Evolutionary conservation across 352 stramenopile genomes (phyloP).

Genomic region (Globisporangium solare): DNA sequence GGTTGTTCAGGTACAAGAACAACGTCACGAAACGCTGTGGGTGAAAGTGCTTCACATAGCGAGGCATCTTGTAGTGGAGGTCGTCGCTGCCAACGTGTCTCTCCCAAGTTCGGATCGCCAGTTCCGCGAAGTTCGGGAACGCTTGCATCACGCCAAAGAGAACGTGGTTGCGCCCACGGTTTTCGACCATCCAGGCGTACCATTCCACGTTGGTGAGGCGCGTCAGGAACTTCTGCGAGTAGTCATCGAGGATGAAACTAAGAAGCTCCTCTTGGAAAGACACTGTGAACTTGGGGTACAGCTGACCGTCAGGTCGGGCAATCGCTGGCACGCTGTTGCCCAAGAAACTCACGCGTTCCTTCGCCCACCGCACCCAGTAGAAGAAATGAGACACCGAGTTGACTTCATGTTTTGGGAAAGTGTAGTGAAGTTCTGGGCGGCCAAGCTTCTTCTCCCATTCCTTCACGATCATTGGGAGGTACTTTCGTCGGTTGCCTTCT

Average conservation of each 20-base stretch:
- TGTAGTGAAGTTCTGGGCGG: constrained; percentile 49
- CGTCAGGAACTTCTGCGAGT: constrained; percentile 42
- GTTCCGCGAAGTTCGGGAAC: constrained; percentile 53
- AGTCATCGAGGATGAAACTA: constrained; percentile 64
- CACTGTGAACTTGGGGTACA: constrained; percentile 70
- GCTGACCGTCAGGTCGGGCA: constrained; percentile 33
- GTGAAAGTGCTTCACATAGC: constrained; percentile 71
- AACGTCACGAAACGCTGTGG: constrained; percentile 95
- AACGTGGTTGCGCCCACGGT: constrained; percentile 57
- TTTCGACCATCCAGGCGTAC: constrained; percentile 70
- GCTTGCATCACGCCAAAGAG: constrained; percentile 58
- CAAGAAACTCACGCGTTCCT: constrained; percentile 67
- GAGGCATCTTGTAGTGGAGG: constrained; percentile 58
- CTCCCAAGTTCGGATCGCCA: constrained; percentile 73
- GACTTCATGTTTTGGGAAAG: constrained; percentile 52
- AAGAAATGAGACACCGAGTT: constrained; percentile 72
- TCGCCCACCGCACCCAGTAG: constrained; percentile 77
- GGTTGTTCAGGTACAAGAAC: constrained; percentile 96
- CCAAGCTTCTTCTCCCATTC: constrained; percentile 62
- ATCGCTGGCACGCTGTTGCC: constrained; percentile 39
- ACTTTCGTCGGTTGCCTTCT: constrained; percentile 39
- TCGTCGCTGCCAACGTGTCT: constrained; percentile 23
- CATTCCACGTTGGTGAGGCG: constrained; percentile 61
- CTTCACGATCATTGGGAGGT: constrained; percentile 49
- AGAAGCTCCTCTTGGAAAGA: constrained; percentile 58